Percentiles rank a stretch among this genome's conserved stretches.
Evolutionary conservation across 2,329 filamentous ascomycete species (phyloP).

Genomic region (Neonectria neomacrospora): DNA sequence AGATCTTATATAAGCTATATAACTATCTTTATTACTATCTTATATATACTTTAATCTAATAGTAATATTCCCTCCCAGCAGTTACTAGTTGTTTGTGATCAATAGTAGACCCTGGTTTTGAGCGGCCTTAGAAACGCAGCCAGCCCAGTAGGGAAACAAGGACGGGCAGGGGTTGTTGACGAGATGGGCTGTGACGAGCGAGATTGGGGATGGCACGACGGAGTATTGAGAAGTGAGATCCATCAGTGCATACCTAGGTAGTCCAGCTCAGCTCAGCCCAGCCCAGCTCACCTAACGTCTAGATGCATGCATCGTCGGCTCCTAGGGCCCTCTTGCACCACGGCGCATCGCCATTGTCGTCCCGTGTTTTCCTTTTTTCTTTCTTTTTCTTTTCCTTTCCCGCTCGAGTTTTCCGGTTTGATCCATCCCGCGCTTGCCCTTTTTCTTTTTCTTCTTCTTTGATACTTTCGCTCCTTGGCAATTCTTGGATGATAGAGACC

Average conservation of each 20-base stretch:
- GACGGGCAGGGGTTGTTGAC: constrained; percentile 12
- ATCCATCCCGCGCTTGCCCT: background rate
- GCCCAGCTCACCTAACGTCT: background rate
- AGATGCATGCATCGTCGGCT: background rate
- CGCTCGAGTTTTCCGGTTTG: constrained; percentile 6
- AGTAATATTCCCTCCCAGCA: constrained; percentile 1
- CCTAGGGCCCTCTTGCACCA: constrained; percentile 2
- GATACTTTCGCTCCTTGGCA: background rate
- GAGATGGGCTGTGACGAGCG: constrained; percentile 10
- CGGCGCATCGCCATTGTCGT: background rate
- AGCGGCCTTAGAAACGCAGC: constrained; percentile 4
- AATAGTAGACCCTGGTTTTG: constrained; percentile 7
- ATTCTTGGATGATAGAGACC: background rate
- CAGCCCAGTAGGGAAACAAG: constrained; percentile 12
- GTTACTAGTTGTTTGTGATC: constrained; percentile 16
- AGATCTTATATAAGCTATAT: too few relatives aligned
- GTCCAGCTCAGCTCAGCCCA: background rate
- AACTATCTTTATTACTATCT: too few relatives aligned
- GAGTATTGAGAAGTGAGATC: background rate
- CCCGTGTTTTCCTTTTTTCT: constrained; percentile 15
- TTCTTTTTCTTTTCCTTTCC: background rate
- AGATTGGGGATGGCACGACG: constrained; percentile 4
- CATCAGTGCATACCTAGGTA: background rate
- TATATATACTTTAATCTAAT: too few relatives aligned
- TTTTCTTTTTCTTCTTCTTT: background rate